Percentiles rank a stretch among this genome's conserved stretches.
Conservation (phyloP, 257 asterid species). For the Solanum dulcamara region DNA sequence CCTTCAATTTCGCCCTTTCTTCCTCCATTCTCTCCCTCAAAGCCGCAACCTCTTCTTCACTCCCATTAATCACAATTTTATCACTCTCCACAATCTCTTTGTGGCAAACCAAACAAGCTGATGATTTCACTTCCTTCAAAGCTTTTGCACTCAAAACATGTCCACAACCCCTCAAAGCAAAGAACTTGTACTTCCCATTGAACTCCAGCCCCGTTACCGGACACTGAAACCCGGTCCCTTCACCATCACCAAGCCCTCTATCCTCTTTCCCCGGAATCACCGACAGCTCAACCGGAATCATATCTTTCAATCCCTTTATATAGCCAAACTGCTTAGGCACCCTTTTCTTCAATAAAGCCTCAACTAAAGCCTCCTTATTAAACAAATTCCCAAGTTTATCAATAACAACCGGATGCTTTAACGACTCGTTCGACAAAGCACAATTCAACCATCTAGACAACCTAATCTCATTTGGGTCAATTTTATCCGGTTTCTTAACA, state of each 20-base stretch:
- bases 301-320: conserved; percentile 88
- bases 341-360: conserved; percentile 69
- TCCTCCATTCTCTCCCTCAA: conserved; percentile 67
- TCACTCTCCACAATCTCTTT: conserved; percentile 60
- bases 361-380: conserved; percentile 79
- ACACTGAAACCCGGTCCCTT: conserved; percentile 48
- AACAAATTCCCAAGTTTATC: conserved; percentile 83
- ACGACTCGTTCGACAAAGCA: conserved; percentile 69
- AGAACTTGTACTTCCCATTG: conserved; percentile 68
- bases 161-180: conserved; percentile 60
- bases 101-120: conserved; percentile 66
- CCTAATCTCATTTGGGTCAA: conserved; percentile 69
- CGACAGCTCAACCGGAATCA: conserved; percentile 53
- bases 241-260: conserved; percentile 10
- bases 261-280: conserved; percentile 36
- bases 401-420: conserved; percentile 66
- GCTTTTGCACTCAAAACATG: conserved; percentile 87
- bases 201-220: conserved; percentile 71
- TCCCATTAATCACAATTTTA: conserved; percentile 75
- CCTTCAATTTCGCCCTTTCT: conserved; percentile 37
- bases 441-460: conserved; percentile 75
- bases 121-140: conserved; percentile 78
- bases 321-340: conserved; percentile 74
- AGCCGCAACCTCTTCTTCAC: conserved; percentile 63
- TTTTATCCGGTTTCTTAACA: conserved; percentile 67